These are phyloP conservation scores for Pythium chondricola DNA, from an alignment of 352 stramenopile genomes.

Conservation along the genomic window DNA sequence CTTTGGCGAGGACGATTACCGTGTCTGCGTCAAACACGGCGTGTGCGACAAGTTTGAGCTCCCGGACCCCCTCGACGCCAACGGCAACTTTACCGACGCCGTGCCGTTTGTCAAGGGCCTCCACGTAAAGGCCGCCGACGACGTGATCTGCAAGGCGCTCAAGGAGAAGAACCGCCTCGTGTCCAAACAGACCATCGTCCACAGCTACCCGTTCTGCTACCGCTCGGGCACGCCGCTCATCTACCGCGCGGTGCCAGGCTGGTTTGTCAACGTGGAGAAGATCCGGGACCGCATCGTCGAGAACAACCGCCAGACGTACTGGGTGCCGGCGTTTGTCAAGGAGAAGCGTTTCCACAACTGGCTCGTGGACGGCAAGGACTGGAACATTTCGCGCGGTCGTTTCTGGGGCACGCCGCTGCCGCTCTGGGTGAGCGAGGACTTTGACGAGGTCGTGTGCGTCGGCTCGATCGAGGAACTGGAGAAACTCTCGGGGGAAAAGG, in stretches of 20 bases:
- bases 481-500: constrained; percentile 89
- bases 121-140: constrained; percentile 98
- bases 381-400: constrained; percentile 96
- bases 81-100: constrained; percentile 93
- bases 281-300: constrained; percentile 95
- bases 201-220: constrained; percentile 99
- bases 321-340: constrained; percentile 91
- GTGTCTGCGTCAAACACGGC: constrained; percentile 94
- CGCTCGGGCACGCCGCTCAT: constrained; percentile 99
- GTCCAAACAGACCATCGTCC: constrained; percentile 94
- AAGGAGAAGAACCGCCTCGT: constrained; percentile 95
- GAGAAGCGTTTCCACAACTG: constrained; percentile 99
- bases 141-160: constrained; percentile 93
- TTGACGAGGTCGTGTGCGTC: constrained; percentile 96
- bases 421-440: constrained; percentile 98
- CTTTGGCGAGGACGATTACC: constrained; percentile 99
- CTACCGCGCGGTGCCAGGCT: constrained; percentile 98
- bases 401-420: constrained; percentile 99
- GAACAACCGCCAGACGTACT: constrained; percentile 85
- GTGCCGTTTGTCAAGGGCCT: constrained; percentile 92
- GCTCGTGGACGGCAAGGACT: constrained; percentile 97
- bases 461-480: constrained; percentile 96
- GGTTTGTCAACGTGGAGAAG: constrained; percentile 98
- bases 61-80: constrained; percentile 96
- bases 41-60: constrained; percentile 94